A percentile compares a stretch with the other conserved stretches of the same genome.
phyloP scores from a whole-genome alignment of 495 filamentous ascomycete species.

The Penicillium egyptiacum region DNA sequence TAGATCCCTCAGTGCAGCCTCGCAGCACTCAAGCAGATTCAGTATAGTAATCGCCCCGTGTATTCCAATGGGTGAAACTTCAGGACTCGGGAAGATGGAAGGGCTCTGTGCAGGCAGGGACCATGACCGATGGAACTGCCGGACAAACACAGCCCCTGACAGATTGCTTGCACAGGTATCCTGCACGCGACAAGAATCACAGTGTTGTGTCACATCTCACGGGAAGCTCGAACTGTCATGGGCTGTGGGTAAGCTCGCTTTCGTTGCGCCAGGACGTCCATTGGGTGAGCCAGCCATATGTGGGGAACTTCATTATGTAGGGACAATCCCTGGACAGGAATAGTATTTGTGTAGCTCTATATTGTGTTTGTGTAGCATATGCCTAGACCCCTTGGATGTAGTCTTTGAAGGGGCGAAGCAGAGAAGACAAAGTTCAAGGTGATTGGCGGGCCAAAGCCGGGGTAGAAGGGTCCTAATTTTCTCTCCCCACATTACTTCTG shows the following conservation, averaged over 20 bases:
- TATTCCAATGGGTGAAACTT: background rate
- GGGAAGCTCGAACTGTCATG: background rate
- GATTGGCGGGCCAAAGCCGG: background rate
- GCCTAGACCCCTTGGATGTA: too few species aligned
- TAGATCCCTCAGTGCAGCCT: background rate
- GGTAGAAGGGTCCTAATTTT: background rate
- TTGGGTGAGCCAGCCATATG: constrained; percentile 2
- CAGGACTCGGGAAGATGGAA: background rate
- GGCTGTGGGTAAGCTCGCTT: too few species aligned
- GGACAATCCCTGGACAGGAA: background rate
- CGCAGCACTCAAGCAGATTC: background rate
- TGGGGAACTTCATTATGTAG: background rate
- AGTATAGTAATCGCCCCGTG: background rate
- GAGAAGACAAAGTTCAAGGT: too few species aligned
- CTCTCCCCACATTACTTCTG: background rate
- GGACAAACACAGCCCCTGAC: background rate
- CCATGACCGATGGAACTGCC: constrained; percentile 1
- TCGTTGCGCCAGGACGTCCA: background rate
- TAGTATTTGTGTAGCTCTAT: too few species aligned
- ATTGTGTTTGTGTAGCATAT: too few species aligned
- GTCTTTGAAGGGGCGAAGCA: too few species aligned
- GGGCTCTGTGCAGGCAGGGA: background rate
- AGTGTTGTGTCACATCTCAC: background rate
- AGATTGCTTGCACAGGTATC: background rate
- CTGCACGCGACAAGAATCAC: background rate